Percentiles rank a stretch among this genome's conserved stretches.
These are phyloP conservation scores for Psilocybe sp. DNA, from an alignment of 768 basidiomycete genomes.

Conservation along the genomic window DNA sequence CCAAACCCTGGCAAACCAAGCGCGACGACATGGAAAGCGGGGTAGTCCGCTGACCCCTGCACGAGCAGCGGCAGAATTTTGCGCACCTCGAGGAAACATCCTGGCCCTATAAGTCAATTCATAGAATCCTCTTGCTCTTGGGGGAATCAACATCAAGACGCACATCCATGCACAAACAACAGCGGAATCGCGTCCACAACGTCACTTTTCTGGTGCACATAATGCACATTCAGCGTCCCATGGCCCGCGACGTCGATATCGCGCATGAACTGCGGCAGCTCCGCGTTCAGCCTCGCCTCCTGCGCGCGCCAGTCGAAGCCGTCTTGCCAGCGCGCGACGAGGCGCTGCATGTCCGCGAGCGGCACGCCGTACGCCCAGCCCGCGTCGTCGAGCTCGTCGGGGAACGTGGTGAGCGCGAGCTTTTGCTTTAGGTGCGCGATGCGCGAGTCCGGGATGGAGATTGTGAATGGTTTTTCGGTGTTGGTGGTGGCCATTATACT, in stretches of 20 bases:
- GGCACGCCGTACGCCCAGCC: constrained; percentile 53
- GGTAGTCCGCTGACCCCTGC: constrained; percentile 35
- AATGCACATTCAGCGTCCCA: constrained; percentile 47
- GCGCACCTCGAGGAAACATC: constrained; percentile 52
- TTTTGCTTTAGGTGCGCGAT: not conserved
- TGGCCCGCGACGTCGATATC: constrained; percentile 48
- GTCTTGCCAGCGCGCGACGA: constrained; percentile 44
- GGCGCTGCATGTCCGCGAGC: constrained; percentile 43
- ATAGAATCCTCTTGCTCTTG: too few relatives aligned
- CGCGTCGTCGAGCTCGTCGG: constrained; percentile 53
- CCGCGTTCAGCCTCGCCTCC: constrained; percentile 46
- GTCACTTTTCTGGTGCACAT: constrained; percentile 52
- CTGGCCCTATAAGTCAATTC: constrained; percentile 50
- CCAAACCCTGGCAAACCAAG: constrained; percentile 59
- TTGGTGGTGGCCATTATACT: too few relatives aligned
- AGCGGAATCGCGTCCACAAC: constrained; percentile 41
- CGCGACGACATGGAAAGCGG: constrained; percentile 63
- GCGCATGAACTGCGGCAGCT: constrained; percentile 55
- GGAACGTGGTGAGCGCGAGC: constrained; percentile 43
- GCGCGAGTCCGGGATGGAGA: not conserved
- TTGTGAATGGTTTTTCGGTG: not conserved
- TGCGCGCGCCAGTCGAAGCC: constrained; percentile 55
- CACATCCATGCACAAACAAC: constrained; percentile 51
- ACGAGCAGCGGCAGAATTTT: constrained; percentile 58
- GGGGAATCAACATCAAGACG: too few relatives aligned